phyloP scores from a whole-genome alignment of 305 asterid genomes.

The Fraxinus dipetala region DNA sequence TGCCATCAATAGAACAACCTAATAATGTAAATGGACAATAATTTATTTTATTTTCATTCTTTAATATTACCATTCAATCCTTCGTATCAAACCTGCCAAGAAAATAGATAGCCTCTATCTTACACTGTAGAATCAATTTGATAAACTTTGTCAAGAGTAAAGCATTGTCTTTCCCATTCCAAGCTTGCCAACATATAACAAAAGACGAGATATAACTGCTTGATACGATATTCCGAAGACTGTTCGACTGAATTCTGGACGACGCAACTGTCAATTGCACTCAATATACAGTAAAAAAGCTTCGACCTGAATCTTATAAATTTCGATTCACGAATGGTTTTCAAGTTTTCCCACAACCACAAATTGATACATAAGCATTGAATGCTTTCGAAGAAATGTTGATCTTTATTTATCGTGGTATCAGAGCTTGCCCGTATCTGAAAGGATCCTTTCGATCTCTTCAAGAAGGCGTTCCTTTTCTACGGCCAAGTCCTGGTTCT shows the following conservation, averaged over 20 bases:
- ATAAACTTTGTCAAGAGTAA: not conserved
- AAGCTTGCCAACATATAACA: not conserved
- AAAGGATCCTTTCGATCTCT: constrained; percentile 55
- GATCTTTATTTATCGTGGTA: not conserved
- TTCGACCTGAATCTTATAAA: not conserved
- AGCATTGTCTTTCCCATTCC: not conserved
- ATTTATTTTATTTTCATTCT: too few relatives aligned
- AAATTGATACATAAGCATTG: not conserved
- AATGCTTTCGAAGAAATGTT: not conserved
- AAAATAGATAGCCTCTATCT: not conserved
- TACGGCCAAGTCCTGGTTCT: constrained; percentile 42
- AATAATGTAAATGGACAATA: too few relatives aligned
- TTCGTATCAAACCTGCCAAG: not conserved
- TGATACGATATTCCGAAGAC: not conserved
- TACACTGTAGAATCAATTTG: not conserved
- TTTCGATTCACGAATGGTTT: not conserved
- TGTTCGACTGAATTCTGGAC: not conserved
- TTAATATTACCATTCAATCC: not conserved
- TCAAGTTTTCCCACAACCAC: not conserved
- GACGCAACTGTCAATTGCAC: not conserved
- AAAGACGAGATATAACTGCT: not conserved
- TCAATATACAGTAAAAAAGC: not conserved
- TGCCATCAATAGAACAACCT: too few relatives aligned
- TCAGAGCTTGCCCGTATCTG: constrained; percentile 34
- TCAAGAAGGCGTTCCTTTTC: constrained; percentile 55